Conservation (phyloP, 371 early-diverging fungal species). For the Zychaea mexicana region DNA sequence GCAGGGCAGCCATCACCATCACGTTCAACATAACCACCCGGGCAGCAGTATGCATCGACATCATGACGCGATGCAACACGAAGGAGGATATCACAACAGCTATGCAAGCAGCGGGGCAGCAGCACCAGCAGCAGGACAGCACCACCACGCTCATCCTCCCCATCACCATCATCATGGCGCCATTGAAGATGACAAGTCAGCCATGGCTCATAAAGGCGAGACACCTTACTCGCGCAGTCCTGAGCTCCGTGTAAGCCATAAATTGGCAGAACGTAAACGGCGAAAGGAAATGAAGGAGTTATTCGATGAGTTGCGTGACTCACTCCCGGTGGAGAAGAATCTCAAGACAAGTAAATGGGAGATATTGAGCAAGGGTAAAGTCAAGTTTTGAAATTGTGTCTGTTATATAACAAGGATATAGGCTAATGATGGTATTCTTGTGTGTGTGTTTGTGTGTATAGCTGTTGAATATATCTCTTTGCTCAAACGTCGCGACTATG, state of each 20-base stretch:
- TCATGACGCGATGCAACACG: conserved; percentile 6
- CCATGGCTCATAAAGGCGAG: conserved; percentile 33
- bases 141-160: conserved; percentile 26
- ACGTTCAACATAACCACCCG: too few relatives aligned
- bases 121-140: neutral
- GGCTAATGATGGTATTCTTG: neutral
- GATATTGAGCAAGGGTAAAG: conserved; percentile 75
- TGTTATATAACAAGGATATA: too few relatives aligned
- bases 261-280: conserved; percentile 84
- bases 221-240: conserved; percentile 75
- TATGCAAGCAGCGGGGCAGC: neutral
- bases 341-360: conserved; percentile 89
- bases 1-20: conserved; percentile 19
- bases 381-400: too few relatives aligned
- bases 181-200: neutral
- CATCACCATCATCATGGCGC: conserved; percentile 16
- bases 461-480: conserved; percentile 57
- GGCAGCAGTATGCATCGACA: conserved; percentile 16
- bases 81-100: conserved; percentile 1
- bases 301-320: conserved; percentile 81
- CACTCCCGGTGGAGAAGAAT: conserved; percentile 74
- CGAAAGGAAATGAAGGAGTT: conserved; percentile 88
- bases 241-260: conserved; percentile 74
- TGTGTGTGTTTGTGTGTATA: neutral
- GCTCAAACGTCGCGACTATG: conserved; percentile 53